These are phyloP conservation scores for Paramecium pentaurelia DNA, from an alignment of 73 alveolate species.

Conservation along the genomic window DNA sequence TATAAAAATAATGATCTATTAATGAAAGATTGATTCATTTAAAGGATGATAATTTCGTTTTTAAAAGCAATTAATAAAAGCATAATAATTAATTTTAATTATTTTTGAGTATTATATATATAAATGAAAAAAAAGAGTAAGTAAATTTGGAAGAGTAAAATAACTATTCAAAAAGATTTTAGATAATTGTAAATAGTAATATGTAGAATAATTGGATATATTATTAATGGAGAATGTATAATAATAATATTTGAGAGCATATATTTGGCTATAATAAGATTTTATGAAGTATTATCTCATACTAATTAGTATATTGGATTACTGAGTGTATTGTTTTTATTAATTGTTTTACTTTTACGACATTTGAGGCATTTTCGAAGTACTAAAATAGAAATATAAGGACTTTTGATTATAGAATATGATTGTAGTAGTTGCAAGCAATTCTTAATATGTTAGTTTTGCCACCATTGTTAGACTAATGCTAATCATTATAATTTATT, in stretches of 20 bases:
- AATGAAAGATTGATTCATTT: neutral
- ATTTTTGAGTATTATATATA: neutral
- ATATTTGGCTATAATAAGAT: neutral
- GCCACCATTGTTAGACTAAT: neutral
- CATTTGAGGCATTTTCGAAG: neutral
- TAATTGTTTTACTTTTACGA: neutral
- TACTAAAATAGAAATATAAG: neutral
- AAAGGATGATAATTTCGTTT: neutral
- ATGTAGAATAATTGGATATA: neutral
- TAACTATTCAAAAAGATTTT: neutral
- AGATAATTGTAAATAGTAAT: neutral
- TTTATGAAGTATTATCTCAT: neutral
- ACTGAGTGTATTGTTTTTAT: neutral
- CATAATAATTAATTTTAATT: neutral
- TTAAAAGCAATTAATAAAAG: neutral
- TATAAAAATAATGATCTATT: no score
- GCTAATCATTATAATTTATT: neutral
- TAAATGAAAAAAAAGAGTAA: neutral
- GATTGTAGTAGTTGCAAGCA: neutral
- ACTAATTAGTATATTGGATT: neutral
- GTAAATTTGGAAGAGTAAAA: neutral
- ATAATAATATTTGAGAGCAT: neutral
- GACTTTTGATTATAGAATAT: neutral
- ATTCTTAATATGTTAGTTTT: neutral
- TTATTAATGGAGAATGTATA: neutral